These are phyloP conservation scores for Delphinella strobiligena DNA, from an alignment of 2,329 filamentous ascomycete genomes.

Conservation along the genomic window DNA sequence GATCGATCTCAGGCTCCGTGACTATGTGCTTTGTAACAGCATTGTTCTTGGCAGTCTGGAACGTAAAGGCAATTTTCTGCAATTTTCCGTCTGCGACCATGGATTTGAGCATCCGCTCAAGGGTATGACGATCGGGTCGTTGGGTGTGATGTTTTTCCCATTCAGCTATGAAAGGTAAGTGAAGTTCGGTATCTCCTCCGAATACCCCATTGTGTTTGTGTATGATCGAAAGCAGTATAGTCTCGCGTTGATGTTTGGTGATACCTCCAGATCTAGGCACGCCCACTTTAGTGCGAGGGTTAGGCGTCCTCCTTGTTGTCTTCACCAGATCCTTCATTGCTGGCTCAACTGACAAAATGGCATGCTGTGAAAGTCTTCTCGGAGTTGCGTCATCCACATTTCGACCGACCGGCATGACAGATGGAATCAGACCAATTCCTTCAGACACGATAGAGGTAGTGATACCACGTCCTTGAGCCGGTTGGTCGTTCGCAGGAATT, in stretches of 20 bases:
- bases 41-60: slow-evolving; percentile 34
- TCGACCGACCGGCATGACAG: too few relatives aligned
- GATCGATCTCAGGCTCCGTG: slow-evolving; percentile 32
- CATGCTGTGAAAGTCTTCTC: not conserved
- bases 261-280: slow-evolving; percentile 26
- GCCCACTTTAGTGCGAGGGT: slow-evolving; percentile 8
- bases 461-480: too few relatives aligned
- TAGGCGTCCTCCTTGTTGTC: not conserved
- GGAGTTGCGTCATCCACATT: too few relatives aligned
- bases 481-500: too few relatives aligned
- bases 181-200: slow-evolving; percentile 43
- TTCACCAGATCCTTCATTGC: not conserved
- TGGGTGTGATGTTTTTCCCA: slow-evolving; percentile 37
- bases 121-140: slow-evolving; percentile 40
- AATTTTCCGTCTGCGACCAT: slow-evolving; percentile 40
- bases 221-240: slow-evolving; percentile 43
- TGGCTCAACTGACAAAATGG: not conserved
- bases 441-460: too few relatives aligned
- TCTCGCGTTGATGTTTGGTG: slow-evolving; percentile 31
- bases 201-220: slow-evolving; percentile 43
- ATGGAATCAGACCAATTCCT: too few relatives aligned
- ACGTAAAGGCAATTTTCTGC: slow-evolving; percentile 40
- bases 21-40: slow-evolving; percentile 40
- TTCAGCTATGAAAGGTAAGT: slow-evolving; percentile 39
- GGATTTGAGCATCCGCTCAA: slow-evolving; percentile 37